Conservation (phyloP, 495 filamentous ascomycete genomes). For the Penicillium bovifimosum region DNA sequence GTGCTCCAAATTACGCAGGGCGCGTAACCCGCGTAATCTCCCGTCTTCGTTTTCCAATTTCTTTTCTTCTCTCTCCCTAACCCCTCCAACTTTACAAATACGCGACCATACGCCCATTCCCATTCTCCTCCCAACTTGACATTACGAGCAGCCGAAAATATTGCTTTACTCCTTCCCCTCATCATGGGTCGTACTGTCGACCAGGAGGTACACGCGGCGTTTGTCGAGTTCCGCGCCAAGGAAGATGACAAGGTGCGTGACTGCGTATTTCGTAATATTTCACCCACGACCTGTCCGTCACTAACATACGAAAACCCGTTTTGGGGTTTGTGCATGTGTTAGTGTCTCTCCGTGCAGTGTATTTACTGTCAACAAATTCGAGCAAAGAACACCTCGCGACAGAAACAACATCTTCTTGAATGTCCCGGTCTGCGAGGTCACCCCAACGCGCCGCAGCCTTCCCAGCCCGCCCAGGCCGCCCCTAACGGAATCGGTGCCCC, state of each 20-base stretch:
- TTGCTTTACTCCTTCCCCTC: constrained; percentile 8
- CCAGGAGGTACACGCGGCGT: constrained; percentile 53
- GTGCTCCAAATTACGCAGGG: constrained; percentile 25
- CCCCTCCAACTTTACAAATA: constrained; percentile 9
- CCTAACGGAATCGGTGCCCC: constrained; percentile 41
- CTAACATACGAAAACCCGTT: constrained; percentile 30
- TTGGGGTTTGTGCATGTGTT: constrained; percentile 17
- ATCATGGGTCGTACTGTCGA: constrained; percentile 54
- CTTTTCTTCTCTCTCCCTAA: constrained; percentile 16
- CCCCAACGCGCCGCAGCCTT: constrained; percentile 38
- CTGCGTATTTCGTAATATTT: constrained; percentile 48
- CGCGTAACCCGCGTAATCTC: constrained; percentile 19
- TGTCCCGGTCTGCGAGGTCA: constrained; percentile 48
- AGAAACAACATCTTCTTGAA: constrained; percentile 52
- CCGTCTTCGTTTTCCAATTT: constrained; percentile 29
- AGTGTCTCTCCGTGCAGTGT: constrained; percentile 56
- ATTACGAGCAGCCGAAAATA: background rate
- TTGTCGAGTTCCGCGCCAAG: constrained; percentile 56
- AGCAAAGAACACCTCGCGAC: constrained; percentile 54
- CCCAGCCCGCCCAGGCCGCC: constrained; percentile 34
- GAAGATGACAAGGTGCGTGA: constrained; percentile 56
- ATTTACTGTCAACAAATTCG: constrained; percentile 56
- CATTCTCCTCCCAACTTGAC: background rate
- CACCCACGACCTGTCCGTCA: constrained; percentile 28
- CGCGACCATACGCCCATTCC: constrained; percentile 9